Percentiles rank a stretch among this genome's conserved stretches.
Evolutionary conservation across 2,329 filamentous ascomycete species (phyloP).

Genomic region (Bipolaris zeicola): DNA sequence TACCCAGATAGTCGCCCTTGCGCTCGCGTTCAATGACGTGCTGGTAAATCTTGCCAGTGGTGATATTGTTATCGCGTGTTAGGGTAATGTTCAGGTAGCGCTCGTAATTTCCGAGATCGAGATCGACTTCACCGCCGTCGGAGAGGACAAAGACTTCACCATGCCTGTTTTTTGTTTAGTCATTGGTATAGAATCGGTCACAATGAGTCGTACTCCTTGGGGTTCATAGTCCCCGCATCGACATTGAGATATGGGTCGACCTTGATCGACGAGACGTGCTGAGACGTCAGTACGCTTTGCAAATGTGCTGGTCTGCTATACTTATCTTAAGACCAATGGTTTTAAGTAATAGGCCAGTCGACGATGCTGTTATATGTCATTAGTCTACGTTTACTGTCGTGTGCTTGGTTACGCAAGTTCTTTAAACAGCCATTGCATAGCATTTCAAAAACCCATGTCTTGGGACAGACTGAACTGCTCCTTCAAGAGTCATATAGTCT

Average conservation of each 20-base stretch:
- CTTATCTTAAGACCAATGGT: slow-evolving; percentile 78
- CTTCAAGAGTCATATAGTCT: background rate
- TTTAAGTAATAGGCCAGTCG: slow-evolving; percentile 77
- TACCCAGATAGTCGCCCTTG: slow-evolving; percentile 79
- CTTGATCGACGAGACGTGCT: slow-evolving; percentile 69
- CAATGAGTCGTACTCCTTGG: slow-evolving; percentile 61
- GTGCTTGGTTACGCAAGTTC: background rate
- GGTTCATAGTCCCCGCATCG: slow-evolving; percentile 75
- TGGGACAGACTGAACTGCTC: background rate
- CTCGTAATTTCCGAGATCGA: slow-evolving; percentile 78
- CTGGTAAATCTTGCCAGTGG: slow-evolving; percentile 94
- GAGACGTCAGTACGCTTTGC: slow-evolving; percentile 40
- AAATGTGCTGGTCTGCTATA: slow-evolving; percentile 33
- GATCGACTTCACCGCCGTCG: slow-evolving; percentile 78
- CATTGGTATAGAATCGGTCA: background rate
- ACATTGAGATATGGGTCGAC: slow-evolving; percentile 77
- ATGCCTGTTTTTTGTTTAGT: slow-evolving; percentile 60
- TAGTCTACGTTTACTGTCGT: background rate
- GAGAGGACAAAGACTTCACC: slow-evolving; percentile 89
- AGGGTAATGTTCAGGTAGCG: slow-evolving; percentile 83
- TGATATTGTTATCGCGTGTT: slow-evolving; percentile 91
- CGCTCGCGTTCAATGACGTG: slow-evolving; percentile 80
- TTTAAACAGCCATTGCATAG: background rate
- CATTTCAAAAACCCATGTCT: background rate
- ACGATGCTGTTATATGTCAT: slow-evolving; percentile 62